Evolutionary conservation across 1,284 basidiomycete species (phyloP), one percentile per base, ranked within the genome.

Genomic region (Ustilago crameri): DNA sequence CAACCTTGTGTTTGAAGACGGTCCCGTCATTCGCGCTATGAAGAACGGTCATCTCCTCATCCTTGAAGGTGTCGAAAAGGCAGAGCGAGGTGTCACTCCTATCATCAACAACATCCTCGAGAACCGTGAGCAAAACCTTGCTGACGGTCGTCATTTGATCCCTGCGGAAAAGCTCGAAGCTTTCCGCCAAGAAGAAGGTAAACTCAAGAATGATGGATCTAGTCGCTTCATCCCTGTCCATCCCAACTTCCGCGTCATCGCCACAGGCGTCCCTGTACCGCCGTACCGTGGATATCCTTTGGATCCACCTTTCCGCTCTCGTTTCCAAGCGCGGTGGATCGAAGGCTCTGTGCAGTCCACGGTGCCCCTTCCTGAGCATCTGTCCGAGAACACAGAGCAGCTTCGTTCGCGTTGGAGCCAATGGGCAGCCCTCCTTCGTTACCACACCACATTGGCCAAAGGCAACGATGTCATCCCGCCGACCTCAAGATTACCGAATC

Each of bases 241-340:
- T 49, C 79, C 77, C n/a, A 76, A 82, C 51, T 85, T 85, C 41
- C 67, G 80, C 12, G 83, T 85, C 51, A 81, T 85, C 51, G 82
- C 83, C 9, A 77, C 82, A 17, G 83, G 83, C 34, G 51, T 81
- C 8, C 81, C 80, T 14, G 67, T 75, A 2, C 83, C 84, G 9
- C 84, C 84, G 5, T 85, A 83, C 72, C 78, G 78, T 18, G 84
- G 84, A 18, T 75, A 81, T 34, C 81, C 84, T 0, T 67, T 84
- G 49, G 84, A 85, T 42, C 84, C 84, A 1, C 84, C 84, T n/a
- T 85, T 85, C 75, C 78, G 84, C 23, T 83, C 81, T 0, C 78
- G 84, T 14, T 85, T 84, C 63, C 84, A 84, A 61, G 79, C 76
- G 12, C 59, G 81, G 10, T 83, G 81, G 81, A 76, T 82, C 35